Conservation (phyloP, 129 eudicot genomes). For the Tanacetum coccineum region DNA sequence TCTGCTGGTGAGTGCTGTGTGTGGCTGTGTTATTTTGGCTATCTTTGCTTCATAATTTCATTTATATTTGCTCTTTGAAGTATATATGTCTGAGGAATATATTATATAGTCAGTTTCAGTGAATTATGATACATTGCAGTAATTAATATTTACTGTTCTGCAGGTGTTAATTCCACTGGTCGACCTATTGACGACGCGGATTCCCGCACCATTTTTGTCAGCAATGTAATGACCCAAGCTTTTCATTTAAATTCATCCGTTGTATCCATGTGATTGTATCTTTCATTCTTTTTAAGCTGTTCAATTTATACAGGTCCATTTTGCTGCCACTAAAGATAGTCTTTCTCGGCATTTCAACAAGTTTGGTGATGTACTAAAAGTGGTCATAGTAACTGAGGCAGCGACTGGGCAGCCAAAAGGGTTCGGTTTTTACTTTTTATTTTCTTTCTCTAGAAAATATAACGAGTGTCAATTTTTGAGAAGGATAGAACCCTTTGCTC, state of each 20-base stretch:
- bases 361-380: conserved; percentile 90
- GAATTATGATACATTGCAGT: conserved; percentile 5
- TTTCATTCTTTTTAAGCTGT: conserved; percentile 16
- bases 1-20: conserved; percentile 47
- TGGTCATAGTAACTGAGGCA: conserved; percentile 63
- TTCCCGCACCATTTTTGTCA: conserved; percentile 81
- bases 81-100: neutral
- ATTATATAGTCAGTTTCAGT: neutral
- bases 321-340: conserved; percentile 93
- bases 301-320: conserved; percentile 62
- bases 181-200: conserved; percentile 73
- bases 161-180: conserved; percentile 56
- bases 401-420: conserved; percentile 92
- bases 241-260: conserved; percentile 13
- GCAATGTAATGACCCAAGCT: conserved; percentile 48
- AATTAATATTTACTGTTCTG: conserved; percentile 8
- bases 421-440: conserved; percentile 29
- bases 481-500: neutral
- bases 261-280: neutral
- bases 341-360: conserved; percentile 87
- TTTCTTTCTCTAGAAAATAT: neutral
- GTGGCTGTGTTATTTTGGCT: neutral
- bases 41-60: neutral
- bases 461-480: neutral
- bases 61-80: neutral